These are phyloP conservation scores for Schoenoplectus triqueter DNA, from an alignment of 202 grass and related monocot genomes.

Conservation along the genomic window DNA sequence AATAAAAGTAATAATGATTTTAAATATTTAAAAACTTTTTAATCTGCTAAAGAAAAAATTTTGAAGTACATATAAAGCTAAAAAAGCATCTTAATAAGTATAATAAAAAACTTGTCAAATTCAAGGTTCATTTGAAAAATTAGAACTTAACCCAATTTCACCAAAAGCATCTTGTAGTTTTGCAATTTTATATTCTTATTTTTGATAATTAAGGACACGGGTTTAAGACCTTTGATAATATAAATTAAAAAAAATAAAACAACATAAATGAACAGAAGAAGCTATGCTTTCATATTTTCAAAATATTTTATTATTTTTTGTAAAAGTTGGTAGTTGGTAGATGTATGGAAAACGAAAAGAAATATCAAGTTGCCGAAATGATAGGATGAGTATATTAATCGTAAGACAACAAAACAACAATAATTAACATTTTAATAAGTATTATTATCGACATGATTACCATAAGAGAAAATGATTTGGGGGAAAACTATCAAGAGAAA, in stretches of 20 bases:
- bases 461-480: no score
- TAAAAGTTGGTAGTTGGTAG: not conserved
- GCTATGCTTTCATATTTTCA: no score
- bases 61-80: not conserved
- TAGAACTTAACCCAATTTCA: not conserved
- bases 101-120: no score
- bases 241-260: not conserved
- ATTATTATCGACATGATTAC: not conserved
- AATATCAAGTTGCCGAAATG: not conserved
- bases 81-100: no score
- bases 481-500: not conserved
- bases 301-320: no score
- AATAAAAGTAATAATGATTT: not conserved
- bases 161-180: not conserved
- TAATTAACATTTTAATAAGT: not conserved
- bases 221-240: not conserved
- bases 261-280: not conserved
- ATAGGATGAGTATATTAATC: not conserved
- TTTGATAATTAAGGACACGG: not conserved
- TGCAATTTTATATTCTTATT: not conserved
- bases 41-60: not conserved
- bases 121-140: not conserved
- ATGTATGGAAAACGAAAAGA: not conserved
- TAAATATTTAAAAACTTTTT: not conserved
- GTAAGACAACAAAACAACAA: not conserved